Percentiles rank a stretch among this genome's conserved stretches.
Evolutionary conservation across 805 yeast genomes (phyloP).

Genomic region (Pichia pseudocactophila): DNA sequence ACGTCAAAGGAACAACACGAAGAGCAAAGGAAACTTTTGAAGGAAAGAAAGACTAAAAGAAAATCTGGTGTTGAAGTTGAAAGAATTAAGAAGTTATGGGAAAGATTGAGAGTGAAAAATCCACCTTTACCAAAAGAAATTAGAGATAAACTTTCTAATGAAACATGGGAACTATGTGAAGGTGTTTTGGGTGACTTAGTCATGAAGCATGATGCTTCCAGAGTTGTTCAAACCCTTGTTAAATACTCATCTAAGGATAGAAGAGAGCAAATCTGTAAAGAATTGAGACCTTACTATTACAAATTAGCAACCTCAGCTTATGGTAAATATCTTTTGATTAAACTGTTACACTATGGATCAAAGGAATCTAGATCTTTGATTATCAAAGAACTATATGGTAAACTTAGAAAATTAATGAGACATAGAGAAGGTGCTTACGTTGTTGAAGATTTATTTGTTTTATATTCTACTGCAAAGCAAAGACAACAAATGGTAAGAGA

Average conservation of each 20-base stretch:
- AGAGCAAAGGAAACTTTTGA: slow-evolving; percentile 68
- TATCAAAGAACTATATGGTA: slow-evolving; percentile 82
- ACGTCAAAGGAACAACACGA: slow-evolving; percentile 62
- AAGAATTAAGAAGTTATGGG: slow-evolving; percentile 84
- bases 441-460: slow-evolving; percentile 82
- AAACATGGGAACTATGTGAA: slow-evolving; percentile 76
- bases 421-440: slow-evolving; percentile 98
- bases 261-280: slow-evolving; percentile 56
- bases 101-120: slow-evolving; percentile 73
- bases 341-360: slow-evolving; percentile 86
- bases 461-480: slow-evolving; percentile 79
- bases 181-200: slow-evolving; percentile 78
- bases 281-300: slow-evolving; percentile 70
- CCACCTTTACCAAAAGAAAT: slow-evolving; percentile 72
- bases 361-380: slow-evolving; percentile 68
- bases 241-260: slow-evolving; percentile 77
- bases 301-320: slow-evolving; percentile 84
- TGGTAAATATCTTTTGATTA: slow-evolving; percentile 86
- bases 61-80: slow-evolving; percentile 83
- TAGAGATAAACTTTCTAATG: slow-evolving; percentile 70
- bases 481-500: slow-evolving; percentile 87
- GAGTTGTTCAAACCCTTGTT: slow-evolving; percentile 89
- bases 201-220: slow-evolving; percentile 90
- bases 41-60: slow-evolving; percentile 80
- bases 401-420: slow-evolving; percentile 83